A percentile compares a stretch with the other conserved stretches of the same genome.
These are phyloP conservation scores for Nakazawaea anatomiae DNA, from an alignment of 805 yeast genomes.

Conservation along the genomic window DNA sequence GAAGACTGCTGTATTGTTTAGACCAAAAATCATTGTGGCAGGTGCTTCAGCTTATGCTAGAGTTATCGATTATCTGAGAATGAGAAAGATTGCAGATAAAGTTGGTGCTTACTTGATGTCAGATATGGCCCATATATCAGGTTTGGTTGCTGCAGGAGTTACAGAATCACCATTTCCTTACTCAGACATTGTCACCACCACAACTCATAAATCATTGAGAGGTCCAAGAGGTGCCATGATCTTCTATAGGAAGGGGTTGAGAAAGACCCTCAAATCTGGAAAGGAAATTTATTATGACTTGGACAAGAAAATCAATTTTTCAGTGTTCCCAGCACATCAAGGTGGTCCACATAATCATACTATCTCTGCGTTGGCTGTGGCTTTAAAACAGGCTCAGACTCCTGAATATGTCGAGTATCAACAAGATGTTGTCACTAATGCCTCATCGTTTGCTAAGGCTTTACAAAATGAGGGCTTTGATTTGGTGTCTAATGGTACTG, in stretches of 20 bases:
- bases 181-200: slow-evolving; percentile 95
- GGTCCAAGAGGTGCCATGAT: slow-evolving; percentile 99
- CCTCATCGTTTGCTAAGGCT: slow-evolving; percentile 67
- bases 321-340: slow-evolving; percentile 99
- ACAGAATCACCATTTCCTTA: slow-evolving; percentile 88
- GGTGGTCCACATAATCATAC: slow-evolving; percentile 99
- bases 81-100: slow-evolving; percentile 85
- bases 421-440: slow-evolving; percentile 73
- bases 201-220: slow-evolving; percentile 95
- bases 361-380: slow-evolving; percentile 92
- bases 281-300: slow-evolving; percentile 81
- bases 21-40: slow-evolving; percentile 93
- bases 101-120: slow-evolving; percentile 90
- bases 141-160: slow-evolving; percentile 91
- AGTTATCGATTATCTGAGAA: slow-evolving; percentile 81
- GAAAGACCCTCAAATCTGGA: slow-evolving; percentile 79
- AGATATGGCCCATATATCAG: slow-evolving; percentile 98
- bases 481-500: slow-evolving; percentile 90
- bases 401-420: slow-evolving; percentile 90
- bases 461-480: slow-evolving; percentile 61
- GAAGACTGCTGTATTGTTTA: slow-evolving; percentile 75
- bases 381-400: slow-evolving; percentile 83
- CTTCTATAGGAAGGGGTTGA: slow-evolving; percentile 91
- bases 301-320: slow-evolving; percentile 88
- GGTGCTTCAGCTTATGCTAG: slow-evolving; percentile 97